Evolutionary conservation across 768 basidiomycete species (phyloP), one percentile per base, ranked within the genome.

Genomic region (Lenzites betulinus): DNA sequence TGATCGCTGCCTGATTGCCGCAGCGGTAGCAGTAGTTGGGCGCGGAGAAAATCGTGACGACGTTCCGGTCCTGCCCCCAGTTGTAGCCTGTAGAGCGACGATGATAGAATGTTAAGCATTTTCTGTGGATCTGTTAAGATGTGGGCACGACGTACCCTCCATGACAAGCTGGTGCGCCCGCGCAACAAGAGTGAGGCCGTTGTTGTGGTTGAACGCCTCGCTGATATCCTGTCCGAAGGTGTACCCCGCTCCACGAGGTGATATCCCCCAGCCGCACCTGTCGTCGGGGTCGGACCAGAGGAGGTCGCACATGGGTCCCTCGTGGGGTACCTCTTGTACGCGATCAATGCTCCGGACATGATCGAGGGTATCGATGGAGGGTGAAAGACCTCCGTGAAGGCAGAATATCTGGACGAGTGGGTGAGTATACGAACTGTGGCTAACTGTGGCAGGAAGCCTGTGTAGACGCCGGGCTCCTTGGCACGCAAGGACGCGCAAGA

Each of bases 1-100:
- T 96, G 75, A 99, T 99, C 51, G 97, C 97, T 56, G 97, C 97
- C 72, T 98, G 97, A 75, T 99, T 99, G 54, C 97, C 97, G 74
- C 97, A 99, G 74, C 97, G 84, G 81, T 99, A 99, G 78, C 96
- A 99, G 77, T 98, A 99, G 78, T 99, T 99, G 43, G 97, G 97
- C 66, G 97, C 97, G 65, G 95, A 98, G 82, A 98, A 99, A 73
- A 99, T 98, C 43, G 96, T 99, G 66, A 99, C 96, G 23, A 99
- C 96, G 74, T 98, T 98, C 76, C 94, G 86, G 78, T 98, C 96
- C 78, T 98, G 96, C 60, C 95, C 94, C 96, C 96, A 98, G 73
- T 94, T 97, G 75, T 92, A 92, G 47, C 90, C 90, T 91, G 59
- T 33, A 60, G 33, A 20, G 33, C 2, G 38, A 30, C 15, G 28